Evolutionary conservation across 495 filamentous ascomycete species (phyloP).

Genomic region (Hypomontagnella submonticulosa): DNA sequence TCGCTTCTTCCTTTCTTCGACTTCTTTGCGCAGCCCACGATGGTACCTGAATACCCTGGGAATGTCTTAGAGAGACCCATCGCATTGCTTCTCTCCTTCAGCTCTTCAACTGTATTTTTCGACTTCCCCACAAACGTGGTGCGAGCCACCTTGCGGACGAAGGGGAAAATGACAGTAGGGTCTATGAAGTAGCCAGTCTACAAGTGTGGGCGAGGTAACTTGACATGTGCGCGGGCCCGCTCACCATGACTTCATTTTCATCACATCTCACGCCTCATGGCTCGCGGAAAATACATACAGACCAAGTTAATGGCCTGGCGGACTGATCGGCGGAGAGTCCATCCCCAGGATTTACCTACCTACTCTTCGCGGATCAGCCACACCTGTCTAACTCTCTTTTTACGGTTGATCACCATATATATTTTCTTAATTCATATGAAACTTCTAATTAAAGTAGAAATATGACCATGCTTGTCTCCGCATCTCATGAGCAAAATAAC

Average conservation of each 20-base stretch:
- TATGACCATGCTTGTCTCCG: constrained; percentile 1
- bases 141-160: constrained; percentile 9
- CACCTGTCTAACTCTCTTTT: constrained; percentile 6
- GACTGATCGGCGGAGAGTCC: constrained; percentile 15
- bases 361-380: constrained; percentile 4
- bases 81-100: constrained; percentile 2
- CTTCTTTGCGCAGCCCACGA: constrained; percentile 21
- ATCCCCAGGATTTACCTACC: constrained; percentile 3
- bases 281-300: background rate
- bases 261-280: constrained; percentile 15
- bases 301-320: constrained; percentile 8
- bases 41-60: constrained; percentile 5
- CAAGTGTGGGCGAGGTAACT: constrained; percentile 8
- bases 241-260: constrained; percentile 14
- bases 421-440: background rate
- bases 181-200: constrained; percentile 6
- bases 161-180: constrained; percentile 25
- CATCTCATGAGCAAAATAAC: background rate
- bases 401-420: constrained; percentile 9
- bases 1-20: constrained; percentile 9
- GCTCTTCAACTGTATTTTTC: constrained; percentile 34
- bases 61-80: constrained; percentile 16
- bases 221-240: background rate
- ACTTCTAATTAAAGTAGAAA: background rate
- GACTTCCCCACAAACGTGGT: constrained; percentile 30